A percentile compares a stretch with the other conserved stretches of the same genome.
Evolutionary conservation across 192 early-diverging fungal genomes (phyloP).

Genomic region (Geranomyces variabilis): DNA sequence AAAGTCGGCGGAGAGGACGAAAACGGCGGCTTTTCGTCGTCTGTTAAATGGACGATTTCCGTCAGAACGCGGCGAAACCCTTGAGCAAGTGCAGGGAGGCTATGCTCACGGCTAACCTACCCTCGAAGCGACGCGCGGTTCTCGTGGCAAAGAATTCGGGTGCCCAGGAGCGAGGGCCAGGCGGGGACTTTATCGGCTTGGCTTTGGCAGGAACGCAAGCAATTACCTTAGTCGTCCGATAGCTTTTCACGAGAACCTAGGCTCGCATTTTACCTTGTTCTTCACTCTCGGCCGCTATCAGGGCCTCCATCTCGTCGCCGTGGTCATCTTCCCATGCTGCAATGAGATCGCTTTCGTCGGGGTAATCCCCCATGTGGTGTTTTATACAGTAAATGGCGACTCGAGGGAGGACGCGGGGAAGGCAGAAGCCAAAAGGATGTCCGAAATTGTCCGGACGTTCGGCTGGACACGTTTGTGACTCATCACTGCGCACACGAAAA

Average conservation of each 20-base stretch:
- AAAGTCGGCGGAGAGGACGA: conserved; percentile 41
- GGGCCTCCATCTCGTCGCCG: conserved; percentile 28
- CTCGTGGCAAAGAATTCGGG: conserved; percentile 2
- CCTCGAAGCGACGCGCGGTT: not conserved
- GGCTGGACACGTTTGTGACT: no score
- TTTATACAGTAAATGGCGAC: not conserved
- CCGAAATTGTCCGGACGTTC: no score
- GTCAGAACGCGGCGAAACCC: not conserved
- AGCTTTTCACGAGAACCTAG: not conserved
- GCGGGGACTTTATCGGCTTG: conserved; percentile 5
- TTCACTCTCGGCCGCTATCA: conserved; percentile 1
- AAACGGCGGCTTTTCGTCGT: conserved; percentile 20
- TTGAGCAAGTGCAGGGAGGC: not conserved
- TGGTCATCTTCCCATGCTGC: conserved; percentile 28
- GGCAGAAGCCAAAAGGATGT: no score
- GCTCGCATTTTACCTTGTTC: not conserved
- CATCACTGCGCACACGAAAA: no score
- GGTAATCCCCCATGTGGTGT: not conserved
- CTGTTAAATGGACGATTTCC: not conserved
- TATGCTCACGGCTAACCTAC: not conserved
- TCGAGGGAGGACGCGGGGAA: no score
- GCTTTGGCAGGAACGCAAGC: not conserved
- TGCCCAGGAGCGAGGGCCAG: not conserved
- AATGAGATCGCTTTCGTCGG: conserved; percentile 5
- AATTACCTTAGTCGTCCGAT: not conserved